These are phyloP conservation scores for Boehmeria nivea DNA, from an alignment of 306 rosid genomes.

Conservation along the genomic window DNA sequence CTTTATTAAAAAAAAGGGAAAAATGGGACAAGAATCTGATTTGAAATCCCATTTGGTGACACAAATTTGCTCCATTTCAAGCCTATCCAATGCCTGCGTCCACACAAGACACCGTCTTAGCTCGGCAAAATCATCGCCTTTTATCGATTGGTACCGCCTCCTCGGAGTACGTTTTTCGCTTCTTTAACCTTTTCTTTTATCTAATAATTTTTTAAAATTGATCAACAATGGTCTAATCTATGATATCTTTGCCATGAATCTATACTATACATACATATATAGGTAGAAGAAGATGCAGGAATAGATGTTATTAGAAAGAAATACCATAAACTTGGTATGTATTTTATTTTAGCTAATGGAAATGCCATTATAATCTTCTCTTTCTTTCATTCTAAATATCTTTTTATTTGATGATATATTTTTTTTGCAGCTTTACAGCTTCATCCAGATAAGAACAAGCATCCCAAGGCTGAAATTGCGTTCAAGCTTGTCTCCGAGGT, in stretches of 20 bases:
- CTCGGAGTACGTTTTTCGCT: conserved; percentile 57
- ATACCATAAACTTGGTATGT: conserved; percentile 77
- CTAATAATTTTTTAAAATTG: background rate
- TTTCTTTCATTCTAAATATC: too few species aligned
- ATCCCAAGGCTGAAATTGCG: conserved; percentile 81
- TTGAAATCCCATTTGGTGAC: conserved; percentile 56
- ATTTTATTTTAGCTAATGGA: background rate
- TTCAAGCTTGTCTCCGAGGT: conserved; percentile 92
- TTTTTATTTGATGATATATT: background rate
- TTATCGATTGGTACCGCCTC: conserved; percentile 85
- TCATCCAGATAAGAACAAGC: conserved; percentile 92
- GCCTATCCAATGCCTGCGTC: conserved; percentile 39
- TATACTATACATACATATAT: conserved; percentile 21
- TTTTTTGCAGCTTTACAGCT: conserved; percentile 67
- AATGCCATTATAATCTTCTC: too few species aligned
- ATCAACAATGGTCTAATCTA: background rate
- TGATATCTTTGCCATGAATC: too few species aligned
- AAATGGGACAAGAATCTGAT: conserved; percentile 54
- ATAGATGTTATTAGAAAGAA: conserved; percentile 50
- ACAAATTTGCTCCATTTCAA: conserved; percentile 67
- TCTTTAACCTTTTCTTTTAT: background rate
- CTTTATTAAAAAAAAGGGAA: conserved; percentile 20
- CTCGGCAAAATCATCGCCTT: conserved; percentile 25
- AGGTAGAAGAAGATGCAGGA: conserved; percentile 76
- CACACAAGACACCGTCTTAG: conserved; percentile 39